These are phyloP conservation scores for Halophytophthora batemanensis DNA, from an alignment of 352 stramenopile genomes.

Conservation along the genomic window DNA sequence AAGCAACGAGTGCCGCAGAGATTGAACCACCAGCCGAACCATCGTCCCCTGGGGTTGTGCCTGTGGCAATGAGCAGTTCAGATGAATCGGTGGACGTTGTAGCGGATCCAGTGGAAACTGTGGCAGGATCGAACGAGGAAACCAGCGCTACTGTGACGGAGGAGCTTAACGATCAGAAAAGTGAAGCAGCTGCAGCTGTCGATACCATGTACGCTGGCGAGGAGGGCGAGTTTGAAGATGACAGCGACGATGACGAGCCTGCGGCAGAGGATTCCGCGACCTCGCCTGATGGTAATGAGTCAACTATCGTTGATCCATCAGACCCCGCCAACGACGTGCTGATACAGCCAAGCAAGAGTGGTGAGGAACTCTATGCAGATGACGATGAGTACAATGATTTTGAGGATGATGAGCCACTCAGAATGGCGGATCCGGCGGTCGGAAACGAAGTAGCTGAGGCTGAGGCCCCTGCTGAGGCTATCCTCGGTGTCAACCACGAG, in stretches of 20 bases:
- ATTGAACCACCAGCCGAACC: no score
- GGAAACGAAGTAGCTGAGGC: conserved; percentile 2
- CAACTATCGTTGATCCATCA: background rate
- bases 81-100: background rate
- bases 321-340: conserved; percentile 4
- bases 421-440: conserved; percentile 3
- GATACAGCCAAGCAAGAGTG: conserved; percentile 28
- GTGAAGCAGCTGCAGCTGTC: conserved; percentile 5
- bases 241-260: conserved; percentile 32
- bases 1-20: no score
- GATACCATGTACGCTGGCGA: conserved; percentile 60
- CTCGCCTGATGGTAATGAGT: conserved; percentile 10
- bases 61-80: background rate
- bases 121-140: background rate
- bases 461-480: background rate
- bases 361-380: conserved; percentile 33
- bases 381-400: conserved; percentile 35
- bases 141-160: conserved; percentile 2
- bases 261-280: conserved; percentile 18
- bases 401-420: conserved; percentile 19
- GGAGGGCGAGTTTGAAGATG: conserved; percentile 58
- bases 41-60: no score
- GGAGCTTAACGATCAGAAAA: background rate
- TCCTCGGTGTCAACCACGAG: background rate
- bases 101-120: no score